These are phyloP conservation scores for Lachancea quebecensis DNA, from an alignment of 805 yeast genomes.

Conservation along the genomic window DNA sequence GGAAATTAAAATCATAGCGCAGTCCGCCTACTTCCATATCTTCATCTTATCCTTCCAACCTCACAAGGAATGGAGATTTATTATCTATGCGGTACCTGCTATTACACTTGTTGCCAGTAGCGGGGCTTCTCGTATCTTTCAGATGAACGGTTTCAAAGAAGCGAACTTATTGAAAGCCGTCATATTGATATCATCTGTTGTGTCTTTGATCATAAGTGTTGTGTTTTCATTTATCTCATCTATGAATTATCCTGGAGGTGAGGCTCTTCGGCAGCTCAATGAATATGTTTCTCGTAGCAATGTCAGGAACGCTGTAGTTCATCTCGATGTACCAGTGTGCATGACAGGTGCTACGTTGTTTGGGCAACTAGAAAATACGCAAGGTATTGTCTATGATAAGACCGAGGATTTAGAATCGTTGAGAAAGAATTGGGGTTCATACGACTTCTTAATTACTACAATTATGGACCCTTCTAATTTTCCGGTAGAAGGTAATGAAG, in stretches of 20 bases:
- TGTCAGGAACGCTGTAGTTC: constrained; percentile 39
- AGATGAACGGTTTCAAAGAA: constrained; percentile 9
- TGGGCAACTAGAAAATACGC: constrained; percentile 45
- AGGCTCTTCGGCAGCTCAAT: constrained; percentile 54
- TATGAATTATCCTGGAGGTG: constrained; percentile 85
- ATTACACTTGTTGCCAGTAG: constrained; percentile 57
- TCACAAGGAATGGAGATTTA: constrained; percentile 93
- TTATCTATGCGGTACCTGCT: constrained; percentile 67
- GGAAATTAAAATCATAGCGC: constrained; percentile 39
- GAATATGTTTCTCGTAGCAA: constrained; percentile 29
- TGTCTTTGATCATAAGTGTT: constrained; percentile 38
- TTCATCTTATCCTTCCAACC: constrained; percentile 68
- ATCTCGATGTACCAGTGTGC: constrained; percentile 72
- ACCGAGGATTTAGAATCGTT: constrained; percentile 49
- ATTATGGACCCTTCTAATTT: constrained; percentile 17
- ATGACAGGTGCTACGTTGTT: constrained; percentile 84
- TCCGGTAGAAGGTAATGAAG: constrained; percentile 17
- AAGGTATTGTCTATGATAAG: constrained; percentile 56
- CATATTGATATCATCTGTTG: constrained; percentile 29
- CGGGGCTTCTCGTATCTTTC: constrained; percentile 42
- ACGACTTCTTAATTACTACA: constrained; percentile 46
- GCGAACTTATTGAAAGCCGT: constrained; percentile 28
- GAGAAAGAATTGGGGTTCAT: constrained; percentile 37
- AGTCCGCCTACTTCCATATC: constrained; percentile 52
- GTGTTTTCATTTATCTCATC: constrained; percentile 57